These are phyloP conservation scores for Cyphellophora attinorum DNA, from an alignment of 2,329 filamentous ascomycete genomes.

Conservation along the genomic window DNA sequence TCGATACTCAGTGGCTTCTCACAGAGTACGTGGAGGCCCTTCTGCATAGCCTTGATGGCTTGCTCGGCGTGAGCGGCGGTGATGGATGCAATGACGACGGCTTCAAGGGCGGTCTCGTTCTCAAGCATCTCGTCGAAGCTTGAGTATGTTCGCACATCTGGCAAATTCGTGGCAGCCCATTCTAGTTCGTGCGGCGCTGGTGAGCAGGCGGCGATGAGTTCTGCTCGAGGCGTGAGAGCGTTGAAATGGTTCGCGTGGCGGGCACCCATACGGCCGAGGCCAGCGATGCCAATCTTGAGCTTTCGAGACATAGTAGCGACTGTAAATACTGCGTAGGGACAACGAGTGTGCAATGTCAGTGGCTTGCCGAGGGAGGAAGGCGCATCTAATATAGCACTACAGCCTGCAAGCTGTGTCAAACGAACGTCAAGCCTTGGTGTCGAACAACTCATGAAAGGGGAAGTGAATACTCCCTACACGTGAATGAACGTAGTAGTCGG, in stretches of 20 bases:
- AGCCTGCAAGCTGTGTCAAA: no score
- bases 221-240: conserved; percentile 36
- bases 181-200: conserved; percentile 35
- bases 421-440: no score
- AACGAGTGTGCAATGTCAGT: no score
- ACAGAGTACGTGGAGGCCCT: conserved; percentile 47
- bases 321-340: no score
- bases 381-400: no score
- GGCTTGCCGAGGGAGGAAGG: no score
- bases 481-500: no score
- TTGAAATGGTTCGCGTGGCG: conserved; percentile 42
- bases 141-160: conserved; percentile 43
- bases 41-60: conserved; percentile 47
- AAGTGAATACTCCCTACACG: no score
- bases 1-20: conserved; percentile 47
- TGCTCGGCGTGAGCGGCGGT: conserved; percentile 49
- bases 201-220: conserved; percentile 40
- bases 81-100: conserved; percentile 46
- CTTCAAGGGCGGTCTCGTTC: conserved; percentile 42
- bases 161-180: conserved; percentile 43
- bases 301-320: conserved; percentile 17
- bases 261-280: conserved; percentile 40
- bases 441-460: no score
- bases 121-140: conserved; percentile 49
- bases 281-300: conserved; percentile 37